Conservation (phyloP, 352 stramenopile species). For the Pythium guiyangense region DNA sequence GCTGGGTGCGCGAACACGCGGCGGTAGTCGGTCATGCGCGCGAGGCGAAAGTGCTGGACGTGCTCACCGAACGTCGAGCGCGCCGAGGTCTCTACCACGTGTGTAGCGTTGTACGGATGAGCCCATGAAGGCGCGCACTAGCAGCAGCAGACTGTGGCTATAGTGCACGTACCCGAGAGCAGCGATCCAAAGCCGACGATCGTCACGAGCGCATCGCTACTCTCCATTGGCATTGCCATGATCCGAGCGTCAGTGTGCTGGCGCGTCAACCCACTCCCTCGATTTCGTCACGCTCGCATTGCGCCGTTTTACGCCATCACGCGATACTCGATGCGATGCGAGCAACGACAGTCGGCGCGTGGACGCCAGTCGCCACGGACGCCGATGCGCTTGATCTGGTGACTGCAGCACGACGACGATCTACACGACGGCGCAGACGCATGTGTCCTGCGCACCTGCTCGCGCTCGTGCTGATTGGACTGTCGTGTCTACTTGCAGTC, state of each 20-base stretch:
- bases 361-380: neutral
- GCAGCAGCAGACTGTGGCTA: neutral
- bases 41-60: constrained; percentile 87
- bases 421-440: neutral
- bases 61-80: constrained; percentile 85
- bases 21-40: constrained; percentile 75
- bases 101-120: neutral
- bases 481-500: constrained; percentile 1
- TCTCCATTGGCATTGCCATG: neutral
- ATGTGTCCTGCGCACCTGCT: neutral
- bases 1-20: constrained; percentile 90
- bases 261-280: neutral
- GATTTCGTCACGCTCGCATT: neutral
- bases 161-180: constrained; percentile 48
- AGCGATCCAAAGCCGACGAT: constrained; percentile 91
- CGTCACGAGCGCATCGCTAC: constrained; percentile 31
- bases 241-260: neutral
- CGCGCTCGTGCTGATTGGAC: neutral
- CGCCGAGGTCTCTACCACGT: constrained; percentile 54
- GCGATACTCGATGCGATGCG: neutral
- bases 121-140: neutral
- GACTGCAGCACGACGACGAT: too few species aligned
- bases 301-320: neutral
- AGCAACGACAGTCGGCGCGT: neutral
- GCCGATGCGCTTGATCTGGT: too few species aligned